A percentile compares a stretch with the other conserved stretches of the same genome.
Evolutionary conservation across 2,329 filamentous ascomycete species (phyloP).

Genomic region (Pleurostoma richardsiae): DNA sequence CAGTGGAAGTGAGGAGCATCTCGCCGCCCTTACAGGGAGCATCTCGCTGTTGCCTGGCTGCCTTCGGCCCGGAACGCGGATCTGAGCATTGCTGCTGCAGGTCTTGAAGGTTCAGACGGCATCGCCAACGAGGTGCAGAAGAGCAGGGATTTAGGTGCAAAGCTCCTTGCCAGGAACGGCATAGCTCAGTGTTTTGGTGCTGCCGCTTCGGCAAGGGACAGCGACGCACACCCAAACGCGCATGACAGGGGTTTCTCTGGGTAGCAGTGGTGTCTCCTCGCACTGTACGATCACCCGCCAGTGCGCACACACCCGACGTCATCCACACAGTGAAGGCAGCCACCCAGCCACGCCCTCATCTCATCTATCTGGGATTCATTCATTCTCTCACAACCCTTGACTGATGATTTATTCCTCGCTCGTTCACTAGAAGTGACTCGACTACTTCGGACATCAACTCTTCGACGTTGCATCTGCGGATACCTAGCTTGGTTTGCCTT

Average conservation of each 20-base stretch:
- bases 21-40: constrained; percentile 15
- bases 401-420: too few relatives aligned
- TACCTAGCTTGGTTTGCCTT: too few relatives aligned
- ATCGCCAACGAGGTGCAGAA: too few relatives aligned
- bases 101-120: too few relatives aligned
- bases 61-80: too few relatives aligned
- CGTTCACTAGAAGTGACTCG: too few relatives aligned
- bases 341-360: not conserved
- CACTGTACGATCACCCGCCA: not conserved
- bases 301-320: not conserved
- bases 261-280: not conserved
- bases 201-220: not conserved
- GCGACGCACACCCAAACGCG: not conserved
- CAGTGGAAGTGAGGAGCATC: constrained; percentile 8
- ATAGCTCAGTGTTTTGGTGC: not conserved
- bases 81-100: too few relatives aligned
- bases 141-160: not conserved
- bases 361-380: too few relatives aligned
- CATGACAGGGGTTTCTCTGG: not conserved
- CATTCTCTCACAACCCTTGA: too few relatives aligned
- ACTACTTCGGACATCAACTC: too few relatives aligned
- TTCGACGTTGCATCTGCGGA: too few relatives aligned
- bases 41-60: constrained; percentile 12
- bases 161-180: not conserved
- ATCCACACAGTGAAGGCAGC: not conserved